Evolutionary conservation across 176 grass and related monocot species (phyloP).

Genomic region (Sorghum bicolor): Sorghum_bicolor_NCBIv3 NC_012879.2:3554001-3554500

Average conservation of each 20-base stretch:
- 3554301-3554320: slow-evolving; percentile 87
- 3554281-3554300: slow-evolving; percentile 97
- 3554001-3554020: background rate
- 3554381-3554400: slow-evolving; percentile 23
- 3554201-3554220: slow-evolving; percentile 49
- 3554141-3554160: background rate
- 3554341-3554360: slow-evolving; percentile 44
- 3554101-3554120: background rate
- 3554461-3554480: slow-evolving; percentile 48
- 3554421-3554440: background rate
- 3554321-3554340: slow-evolving; percentile 60
- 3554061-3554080: background rate
- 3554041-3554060: background rate
- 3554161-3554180: background rate
- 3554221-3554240: slow-evolving; percentile 70
- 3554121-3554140: background rate
- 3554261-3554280: slow-evolving; percentile 94
- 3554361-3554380: slow-evolving; percentile 52
- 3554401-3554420: background rate
- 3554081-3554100: background rate
- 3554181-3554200: background rate
- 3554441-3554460: slow-evolving; percentile 4
- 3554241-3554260: slow-evolving; percentile 80
- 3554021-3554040: background rate
- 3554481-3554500: slow-evolving; percentile 94